Conservation (phyloP, 768 basidiomycete genomes). For the Ramaria sp. region DNA sequence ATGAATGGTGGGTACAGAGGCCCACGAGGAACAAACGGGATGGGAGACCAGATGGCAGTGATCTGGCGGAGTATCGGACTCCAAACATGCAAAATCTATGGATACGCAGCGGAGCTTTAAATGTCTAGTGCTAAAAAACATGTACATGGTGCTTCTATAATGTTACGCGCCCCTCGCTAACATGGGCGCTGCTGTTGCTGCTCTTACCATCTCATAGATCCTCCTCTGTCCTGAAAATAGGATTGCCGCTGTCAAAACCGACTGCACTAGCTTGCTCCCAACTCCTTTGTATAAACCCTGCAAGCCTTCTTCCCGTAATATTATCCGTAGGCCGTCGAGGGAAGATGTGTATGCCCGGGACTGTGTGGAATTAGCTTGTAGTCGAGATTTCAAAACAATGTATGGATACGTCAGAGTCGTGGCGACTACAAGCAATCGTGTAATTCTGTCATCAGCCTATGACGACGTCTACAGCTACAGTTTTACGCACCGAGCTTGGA, state of each 20-base stretch:
- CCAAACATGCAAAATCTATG: not conserved
- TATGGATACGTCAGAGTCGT: conserved; percentile 62
- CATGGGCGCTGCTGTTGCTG: not conserved
- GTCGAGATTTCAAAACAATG: conserved; percentile 67
- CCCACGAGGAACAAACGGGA: not conserved
- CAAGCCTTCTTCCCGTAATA: conserved; percentile 70
- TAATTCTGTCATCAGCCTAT: conserved; percentile 24
- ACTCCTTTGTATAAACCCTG: conserved; percentile 81
- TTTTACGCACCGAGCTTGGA: conserved; percentile 66
- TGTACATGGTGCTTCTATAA: not conserved
- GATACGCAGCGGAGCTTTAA: too few relatives aligned
- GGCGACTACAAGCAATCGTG: conserved; percentile 20
- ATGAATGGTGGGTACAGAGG: not conserved
- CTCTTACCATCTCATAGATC: conserved; percentile 44
- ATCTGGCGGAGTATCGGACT: conserved; percentile 2
- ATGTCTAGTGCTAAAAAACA: too few relatives aligned
- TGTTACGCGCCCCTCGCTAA: not conserved
- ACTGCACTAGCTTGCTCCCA: conserved; percentile 80
- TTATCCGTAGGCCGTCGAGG: conserved; percentile 64
- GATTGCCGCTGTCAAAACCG: conserved; percentile 87
- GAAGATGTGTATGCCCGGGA: conserved; percentile 68
- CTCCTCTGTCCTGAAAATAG: conserved; percentile 84
- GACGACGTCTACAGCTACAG: conserved; percentile 20
- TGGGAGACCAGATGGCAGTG: not conserved
- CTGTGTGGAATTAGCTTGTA: conserved; percentile 62